Base-by-base conservation (phyloP, 2,329 filamentous ascomycete genomes). In the Anthostomella pinea region DNA sequence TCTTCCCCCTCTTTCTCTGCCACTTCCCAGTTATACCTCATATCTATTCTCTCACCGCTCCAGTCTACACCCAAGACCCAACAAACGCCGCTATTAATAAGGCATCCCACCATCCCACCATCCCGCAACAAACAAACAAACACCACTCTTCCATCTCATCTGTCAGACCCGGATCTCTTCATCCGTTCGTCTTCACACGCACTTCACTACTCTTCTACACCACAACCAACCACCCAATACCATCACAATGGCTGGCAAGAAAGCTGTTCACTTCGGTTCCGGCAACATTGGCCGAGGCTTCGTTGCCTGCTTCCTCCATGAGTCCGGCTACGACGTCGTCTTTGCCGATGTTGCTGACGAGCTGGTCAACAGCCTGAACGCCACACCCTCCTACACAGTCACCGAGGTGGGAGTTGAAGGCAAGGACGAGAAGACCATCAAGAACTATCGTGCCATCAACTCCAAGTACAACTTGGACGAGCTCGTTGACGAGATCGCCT, bases 401-500 rank as follows among this genome's bases (percentile, higher is more conserved):
- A 94, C 91, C 42, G 90, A 96, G 69, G 88, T 96, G 53, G 89
- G 89, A 49, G 75, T 81, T 32, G 85, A 94, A 42, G 89, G 87
- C 53, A 89, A 38, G 15, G 42, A 89, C 56, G 77, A 75, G 38
- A 89, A 86, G 67, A 84, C 72, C 54, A 95, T 98, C 68, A 85
- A 86, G 66, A 93, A 96, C 72, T 97, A 95, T 75, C 87, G 88
- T 35, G 93, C 93, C 66, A 85, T 97, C 77, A 96, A 97, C 80
- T 94, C 88, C 53, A 89, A 86, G 69, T 81, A 83, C 48, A 73
- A 95, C 60, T 85, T 94, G 69, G 74, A 75, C 35, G 82, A 91
- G 37, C 80, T 95, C 37, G 68, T 97, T 51, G 67, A 91, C 30
- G 87, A 93, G 70, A 95, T 97, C 55, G 76, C 84, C 38, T 84